These are phyloP conservation scores for Dictyophora rubrovolvata DNA, from an alignment of 768 basidiomycete genomes.

Conservation along the genomic window DNA sequence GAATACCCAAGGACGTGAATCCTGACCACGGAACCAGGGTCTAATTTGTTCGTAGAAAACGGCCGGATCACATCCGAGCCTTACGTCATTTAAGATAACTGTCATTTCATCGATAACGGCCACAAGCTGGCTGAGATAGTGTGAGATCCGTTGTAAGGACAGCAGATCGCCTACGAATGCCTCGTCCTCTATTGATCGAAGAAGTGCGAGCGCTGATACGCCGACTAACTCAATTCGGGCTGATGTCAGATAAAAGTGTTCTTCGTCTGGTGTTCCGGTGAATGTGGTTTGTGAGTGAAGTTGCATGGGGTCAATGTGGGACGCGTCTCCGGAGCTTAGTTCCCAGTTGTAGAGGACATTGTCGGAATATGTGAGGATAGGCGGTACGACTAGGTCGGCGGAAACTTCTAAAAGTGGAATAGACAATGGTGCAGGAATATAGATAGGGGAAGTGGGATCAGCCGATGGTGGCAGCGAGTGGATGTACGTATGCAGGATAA, in stretches of 20 bases:
- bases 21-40: conserved; percentile 74
- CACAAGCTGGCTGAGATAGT: conserved; percentile 56
- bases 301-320: conserved; percentile 33
- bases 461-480: conserved; percentile 36
- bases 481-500: conserved; percentile 69
- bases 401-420: conserved; percentile 69
- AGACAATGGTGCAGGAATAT: conserved; percentile 61
- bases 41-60: conserved; percentile 63
- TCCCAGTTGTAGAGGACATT: conserved; percentile 84
- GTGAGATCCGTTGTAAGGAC: conserved; percentile 37
- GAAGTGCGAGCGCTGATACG: conserved; percentile 73
- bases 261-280: conserved; percentile 70
- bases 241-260: conserved; percentile 80
- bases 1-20: conserved; percentile 50
- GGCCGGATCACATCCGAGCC: conserved; percentile 60
- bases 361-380: conserved; percentile 84
- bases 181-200: conserved; percentile 82
- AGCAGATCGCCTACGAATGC: conserved; percentile 58
- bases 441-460: conserved; percentile 27
- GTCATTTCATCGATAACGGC: conserved; percentile 55
- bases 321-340: conserved; percentile 20
- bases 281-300: conserved; percentile 60
- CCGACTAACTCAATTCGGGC: conserved; percentile 81
- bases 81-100: conserved; percentile 49
- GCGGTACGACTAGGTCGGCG: conserved; percentile 65